Evolutionary conservation across 768 basidiomycete species (phyloP).

Genomic region (Pleurotus citrinopileatus): DNA sequence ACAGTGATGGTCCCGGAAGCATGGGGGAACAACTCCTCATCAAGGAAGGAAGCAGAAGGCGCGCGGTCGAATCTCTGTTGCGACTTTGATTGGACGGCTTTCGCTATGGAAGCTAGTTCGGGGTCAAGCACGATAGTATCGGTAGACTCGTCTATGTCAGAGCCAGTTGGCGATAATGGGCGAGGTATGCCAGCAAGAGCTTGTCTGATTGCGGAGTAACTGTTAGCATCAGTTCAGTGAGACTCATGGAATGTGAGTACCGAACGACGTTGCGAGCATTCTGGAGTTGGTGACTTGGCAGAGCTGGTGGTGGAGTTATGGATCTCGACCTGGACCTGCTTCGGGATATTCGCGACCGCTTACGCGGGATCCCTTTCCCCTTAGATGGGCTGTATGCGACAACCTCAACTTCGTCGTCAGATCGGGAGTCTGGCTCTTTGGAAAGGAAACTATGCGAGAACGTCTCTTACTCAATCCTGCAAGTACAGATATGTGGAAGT

Average conservation of each 20-base stretch:
- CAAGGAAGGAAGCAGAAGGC: slow-evolving; percentile 21
- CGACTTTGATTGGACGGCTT: slow-evolving; percentile 25
- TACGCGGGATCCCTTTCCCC: slow-evolving; percentile 37
- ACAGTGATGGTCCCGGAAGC: slow-evolving; percentile 42
- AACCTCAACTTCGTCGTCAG: slow-evolving; percentile 38
- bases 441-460: slow-evolving; percentile 37
- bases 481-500: not conserved
- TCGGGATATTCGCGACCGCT: slow-evolving; percentile 38
- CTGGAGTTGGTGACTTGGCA: slow-evolving; percentile 52
- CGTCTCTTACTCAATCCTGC: not conserved
- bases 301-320: slow-evolving; percentile 71
- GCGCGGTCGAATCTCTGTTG: slow-evolving; percentile 18
- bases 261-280: slow-evolving; percentile 58
- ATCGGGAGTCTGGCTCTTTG: slow-evolving; percentile 40
- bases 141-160: slow-evolving; percentile 39
- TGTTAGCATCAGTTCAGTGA: not conserved
- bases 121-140: slow-evolving; percentile 55
- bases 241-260: slow-evolving; percentile 29
- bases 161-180: slow-evolving; percentile 43
- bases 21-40: slow-evolving; percentile 27
- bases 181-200: slow-evolving; percentile 40
- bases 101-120: slow-evolving; percentile 59
- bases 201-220: slow-evolving; percentile 33
- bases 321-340: slow-evolving; percentile 69
- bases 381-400: slow-evolving; percentile 22